Evolutionary conservation across 2,329 filamentous ascomycete species (phyloP), one percentile per base, ranked within the genome.

Genomic region (Fusarium virguliforme): DNA sequence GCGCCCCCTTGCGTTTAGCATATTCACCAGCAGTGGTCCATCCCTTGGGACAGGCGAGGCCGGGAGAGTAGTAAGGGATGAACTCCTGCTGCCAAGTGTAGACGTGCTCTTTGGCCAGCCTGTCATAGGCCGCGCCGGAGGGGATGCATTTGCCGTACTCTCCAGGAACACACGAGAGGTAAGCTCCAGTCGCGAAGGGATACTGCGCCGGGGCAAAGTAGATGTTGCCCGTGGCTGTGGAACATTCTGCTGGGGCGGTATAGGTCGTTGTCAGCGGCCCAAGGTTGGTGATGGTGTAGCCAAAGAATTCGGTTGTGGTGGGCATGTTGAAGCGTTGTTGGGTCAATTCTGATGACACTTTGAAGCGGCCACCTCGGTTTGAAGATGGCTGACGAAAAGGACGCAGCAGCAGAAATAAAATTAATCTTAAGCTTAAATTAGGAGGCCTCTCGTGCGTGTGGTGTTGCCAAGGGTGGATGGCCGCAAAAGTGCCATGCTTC

Each of bases 211-310:
- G 30, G 12, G 13, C n/a, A 13, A 56, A 56, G 24, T 28, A 12
- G 15, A 56, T 41, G 9, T 41, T 28, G 8, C 24, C 24, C 3
- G 54, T 40, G 6, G 26, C 54, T 12, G 35, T 56, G 1, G 54
- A 10, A 3, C 54, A 56, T 41, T 37, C 37, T 30, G 24, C 9
- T 6, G 54, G 54, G 54, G 37, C 54, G 1, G 54, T 56, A 37
- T 56, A 41, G n/a, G 54, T 56, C 41, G 37, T 41, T 13, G 54
- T 56, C 35, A 56, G 18, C 3, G 54, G 54, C 7, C 54, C 54
- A 13, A 56, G 35, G 12, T 56, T 56, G 24, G 35, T 40, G 37
- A 56, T 40, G 54, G 54, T 56, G 54, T 32, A 30, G n/a, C 54
- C 54, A 12, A 56, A 41, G 26, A 30, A 41, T n/a, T 28, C 28